Evolutionary conservation across 495 filamentous ascomycete genomes (phyloP), one percentile per base, ranked within the genome.

Genomic region (Hyaloscypha bicolor): DNA sequence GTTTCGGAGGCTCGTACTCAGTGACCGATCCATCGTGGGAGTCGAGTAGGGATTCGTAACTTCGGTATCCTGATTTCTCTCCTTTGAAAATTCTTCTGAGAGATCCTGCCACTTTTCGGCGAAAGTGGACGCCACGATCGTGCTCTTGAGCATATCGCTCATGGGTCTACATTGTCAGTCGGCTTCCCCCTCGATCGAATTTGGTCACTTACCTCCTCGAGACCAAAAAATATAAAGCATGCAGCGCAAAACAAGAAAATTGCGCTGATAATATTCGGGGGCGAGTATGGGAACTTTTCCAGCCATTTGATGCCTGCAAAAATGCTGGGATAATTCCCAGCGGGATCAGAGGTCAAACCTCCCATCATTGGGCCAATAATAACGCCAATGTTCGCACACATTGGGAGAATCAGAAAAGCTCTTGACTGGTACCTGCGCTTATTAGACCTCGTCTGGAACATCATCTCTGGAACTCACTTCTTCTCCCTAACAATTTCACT

Each of bases 321-420:
- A 0, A 90, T 69, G 4, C 75, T 72, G 0, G 91, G 91, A 69
- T 90, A 93, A 64, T 81, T 88, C 21, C 79, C 83, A 4, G 91
- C 90, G 1, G 89, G 91, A 74, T 95, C 90, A 19, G 91, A 87
- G 37, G 93, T 80, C 68, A 93, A 72, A 32, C 92, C 91, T 60
- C 91, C 91, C 61, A 92, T 80, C 11, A 91, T 81, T 71, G 88
- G 89, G n/a, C 91, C 91, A 69, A 93, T 85, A 64, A 93, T 87
- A 37, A 90, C 83, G 3, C 91, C 92, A 66, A 93, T 83, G 72
- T 94, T 94, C 68, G 91, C 93, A 52, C 87, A 90, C 83, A 94
- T 88, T 0, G 93, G 93, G 60, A 96, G 72, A n/a, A 95, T 77
- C 39, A 94, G 74, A 64, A 95, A 94, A 0, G 92, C 92, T 35